Base-by-base conservation (phyloP, 2,329 filamentous ascomycete genomes). In the Teratosphaeria pseudoeucalypti region DNA sequence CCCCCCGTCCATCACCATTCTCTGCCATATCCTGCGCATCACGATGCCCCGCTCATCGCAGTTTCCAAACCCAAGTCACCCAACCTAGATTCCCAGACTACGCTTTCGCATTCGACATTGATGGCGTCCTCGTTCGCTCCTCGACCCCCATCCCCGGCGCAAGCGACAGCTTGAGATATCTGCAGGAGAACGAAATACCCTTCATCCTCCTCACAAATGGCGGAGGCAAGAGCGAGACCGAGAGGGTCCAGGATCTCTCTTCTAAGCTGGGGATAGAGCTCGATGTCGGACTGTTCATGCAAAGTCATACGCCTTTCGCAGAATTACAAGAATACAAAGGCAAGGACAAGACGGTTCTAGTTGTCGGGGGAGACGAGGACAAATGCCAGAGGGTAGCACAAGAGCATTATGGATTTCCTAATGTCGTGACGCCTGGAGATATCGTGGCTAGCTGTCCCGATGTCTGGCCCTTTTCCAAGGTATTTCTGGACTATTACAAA, bases 171-270 rank as follows among this genome's bases (percentile, higher is more conserved):
- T 81, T 99, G 23, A 77, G 79, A 34, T 87, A 85, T 68, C 85
- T 97, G 23, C 85, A 91, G 66, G 76, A 81, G 54, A 81, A 91
- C 69, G 80, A 83, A 54, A 90, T 96, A 54, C 92, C 92, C 12
- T 97, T 95, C 76, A 92, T 99, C 68, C 84, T 99, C 37, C 81
- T 99, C 63, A 99, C 94, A 61, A 99, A 99, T 75, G 94, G 94
- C 66, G 94, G 94, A 52, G 94, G 94, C 60, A 90, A 88, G 70
- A 84, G 85, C 63, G 92, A 97, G 75, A 78, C 78, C 2, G 85
- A 88, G 60, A 83, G 90, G 19, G 87, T 90, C 34, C 77, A 78
- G 7, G 87, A 92, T 62, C 79, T 95, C 57, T 85, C 82, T 65
- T 72, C 81, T 52, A 85, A 84, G 65, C 81, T 95, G 6, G 78